Conservation (phyloP, 225 moss, liverwort and hornwort genomes). For the Bryum argenteum region DNA sequence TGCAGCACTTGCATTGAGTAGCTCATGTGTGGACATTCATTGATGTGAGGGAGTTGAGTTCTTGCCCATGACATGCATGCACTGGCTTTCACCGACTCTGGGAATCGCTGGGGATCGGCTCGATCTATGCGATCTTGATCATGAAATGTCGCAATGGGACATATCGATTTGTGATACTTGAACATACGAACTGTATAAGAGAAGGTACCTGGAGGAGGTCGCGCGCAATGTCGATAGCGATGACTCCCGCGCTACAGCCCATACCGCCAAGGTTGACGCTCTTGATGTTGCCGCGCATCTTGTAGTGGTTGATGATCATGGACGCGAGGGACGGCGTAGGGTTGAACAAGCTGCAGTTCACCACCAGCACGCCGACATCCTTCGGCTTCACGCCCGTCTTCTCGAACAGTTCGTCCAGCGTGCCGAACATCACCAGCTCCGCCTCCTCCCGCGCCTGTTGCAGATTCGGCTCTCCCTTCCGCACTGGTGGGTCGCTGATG, state of each 20-base stretch:
- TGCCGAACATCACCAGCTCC: conserved; percentile 55
- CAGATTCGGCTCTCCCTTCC: conserved; percentile 39
- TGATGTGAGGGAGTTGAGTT: too few species aligned
- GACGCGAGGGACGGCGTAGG: conserved; percentile 58
- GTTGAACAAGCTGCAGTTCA: conserved; percentile 56
- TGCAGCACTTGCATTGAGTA: too few species aligned
- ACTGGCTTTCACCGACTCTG: too few species aligned
- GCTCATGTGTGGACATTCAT: too few species aligned
- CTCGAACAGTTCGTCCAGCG: conserved; percentile 53
- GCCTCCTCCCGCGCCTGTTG: conserved; percentile 48
- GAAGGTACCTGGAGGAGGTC: conserved; percentile 51
- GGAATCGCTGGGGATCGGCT: too few species aligned
- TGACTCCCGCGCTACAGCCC: conserved; percentile 56
- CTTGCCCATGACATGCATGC: too few species aligned
- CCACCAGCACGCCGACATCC: conserved; percentile 51
- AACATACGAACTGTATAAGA: too few species aligned
- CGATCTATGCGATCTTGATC: too few species aligned
- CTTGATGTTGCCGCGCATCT: conserved; percentile 58
- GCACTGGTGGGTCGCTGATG: conserved; percentile 45
- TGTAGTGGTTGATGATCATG: conserved; percentile 62
- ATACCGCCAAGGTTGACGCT: conserved; percentile 54
- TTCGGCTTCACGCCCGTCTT: conserved; percentile 53
- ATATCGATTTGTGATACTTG: too few species aligned
- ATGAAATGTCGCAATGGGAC: too few species aligned
- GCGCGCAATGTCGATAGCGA: conserved; percentile 51